These are phyloP conservation scores for Aspergillus tubingensis DNA, from an alignment of 2,329 filamentous ascomycete species.

Conservation along the genomic window DNA sequence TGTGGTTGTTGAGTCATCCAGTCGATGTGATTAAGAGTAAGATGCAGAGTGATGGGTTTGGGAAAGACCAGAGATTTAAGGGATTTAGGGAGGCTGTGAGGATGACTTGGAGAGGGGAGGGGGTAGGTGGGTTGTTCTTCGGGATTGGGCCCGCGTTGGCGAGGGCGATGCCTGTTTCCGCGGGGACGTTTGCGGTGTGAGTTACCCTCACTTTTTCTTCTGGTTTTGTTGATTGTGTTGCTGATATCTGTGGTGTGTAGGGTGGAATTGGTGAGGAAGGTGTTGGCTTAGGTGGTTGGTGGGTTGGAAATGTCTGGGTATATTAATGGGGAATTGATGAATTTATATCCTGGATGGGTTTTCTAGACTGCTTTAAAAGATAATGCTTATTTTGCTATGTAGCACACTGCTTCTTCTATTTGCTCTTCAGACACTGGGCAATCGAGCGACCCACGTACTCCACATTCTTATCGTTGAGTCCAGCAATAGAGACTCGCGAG, in stretches of 20 bases:
- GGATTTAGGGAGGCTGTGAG: slow-evolving; percentile 79
- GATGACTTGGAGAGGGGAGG: slow-evolving; percentile 69
- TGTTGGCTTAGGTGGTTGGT: background rate
- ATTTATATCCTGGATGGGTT: background rate
- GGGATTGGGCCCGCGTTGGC: slow-evolving; percentile 86
- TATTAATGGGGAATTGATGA: background rate
- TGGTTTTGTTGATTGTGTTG: background rate
- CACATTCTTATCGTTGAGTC: slow-evolving; percentile 65
- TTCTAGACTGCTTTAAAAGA: background rate
- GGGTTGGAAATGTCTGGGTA: background rate
- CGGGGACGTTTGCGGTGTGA: slow-evolving; percentile 81
- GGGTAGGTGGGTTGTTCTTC: slow-evolving; percentile 84
- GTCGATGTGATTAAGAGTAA: slow-evolving; percentile 97
- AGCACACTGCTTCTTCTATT: background rate
- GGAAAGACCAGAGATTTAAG: slow-evolving; percentile 65
- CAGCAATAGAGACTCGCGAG: slow-evolving; percentile 92
- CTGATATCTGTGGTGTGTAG: background rate
- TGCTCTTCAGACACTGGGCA: slow-evolving; percentile 12
- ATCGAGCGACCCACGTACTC: slow-evolving; percentile 32
- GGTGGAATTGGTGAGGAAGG: background rate
- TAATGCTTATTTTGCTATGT: too few relatives aligned
- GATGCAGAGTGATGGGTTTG: slow-evolving; percentile 95
- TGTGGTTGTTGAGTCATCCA: slow-evolving; percentile 89
- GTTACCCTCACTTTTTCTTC: background rate
- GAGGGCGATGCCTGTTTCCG: slow-evolving; percentile 91